Evolutionary conservation across 176 grass and related monocot genomes (phyloP).

Genomic region (Musa beccarii): DNA sequence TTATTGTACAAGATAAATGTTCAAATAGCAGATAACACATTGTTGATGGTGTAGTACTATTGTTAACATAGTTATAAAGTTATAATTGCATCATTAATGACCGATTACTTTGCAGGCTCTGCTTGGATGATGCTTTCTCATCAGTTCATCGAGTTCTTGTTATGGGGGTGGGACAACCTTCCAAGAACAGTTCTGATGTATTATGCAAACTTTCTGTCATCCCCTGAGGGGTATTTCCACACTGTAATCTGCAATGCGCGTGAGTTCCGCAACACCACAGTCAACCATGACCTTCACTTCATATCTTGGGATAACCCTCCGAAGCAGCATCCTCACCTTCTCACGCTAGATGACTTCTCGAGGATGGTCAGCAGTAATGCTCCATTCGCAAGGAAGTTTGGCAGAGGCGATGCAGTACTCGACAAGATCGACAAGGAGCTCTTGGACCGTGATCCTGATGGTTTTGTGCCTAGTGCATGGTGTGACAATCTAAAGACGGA

Average conservation of each 20-base stretch:
- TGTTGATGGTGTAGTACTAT: too few species aligned
- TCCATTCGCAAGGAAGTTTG: slow-evolving; percentile 86
- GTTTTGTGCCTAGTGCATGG: slow-evolving; percentile 68
- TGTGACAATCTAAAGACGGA: slow-evolving; percentile 41
- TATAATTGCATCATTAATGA: background rate
- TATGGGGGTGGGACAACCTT: slow-evolving; percentile 99
- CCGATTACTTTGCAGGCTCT: slow-evolving; percentile 34
- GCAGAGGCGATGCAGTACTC: slow-evolving; percentile 66
- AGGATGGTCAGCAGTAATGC: slow-evolving; percentile 73
- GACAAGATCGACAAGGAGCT: slow-evolving; percentile 85
- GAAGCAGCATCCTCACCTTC: slow-evolving; percentile 91
- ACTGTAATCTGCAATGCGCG: slow-evolving; percentile 90
- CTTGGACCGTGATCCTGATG: slow-evolving; percentile 43
- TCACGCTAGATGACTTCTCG: slow-evolving; percentile 48
- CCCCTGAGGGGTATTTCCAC: slow-evolving; percentile 93
- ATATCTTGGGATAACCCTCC: slow-evolving; percentile 99
- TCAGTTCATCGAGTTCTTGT: slow-evolving; percentile 75
- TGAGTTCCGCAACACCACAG: slow-evolving; percentile 81
- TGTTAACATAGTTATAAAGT: too few species aligned
- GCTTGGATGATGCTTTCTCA: slow-evolving; percentile 97
- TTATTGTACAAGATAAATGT: too few species aligned
- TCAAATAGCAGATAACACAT: too few species aligned
- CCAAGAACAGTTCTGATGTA: slow-evolving; percentile 92
- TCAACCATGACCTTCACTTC: slow-evolving; percentile 96
- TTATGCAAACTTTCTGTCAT: slow-evolving; percentile 92